Percentiles rank a stretch among this genome's conserved stretches.
These are phyloP conservation scores for Dryas integrifolia DNA, from an alignment of 331 rosid species.

Conservation along the genomic window DNA sequence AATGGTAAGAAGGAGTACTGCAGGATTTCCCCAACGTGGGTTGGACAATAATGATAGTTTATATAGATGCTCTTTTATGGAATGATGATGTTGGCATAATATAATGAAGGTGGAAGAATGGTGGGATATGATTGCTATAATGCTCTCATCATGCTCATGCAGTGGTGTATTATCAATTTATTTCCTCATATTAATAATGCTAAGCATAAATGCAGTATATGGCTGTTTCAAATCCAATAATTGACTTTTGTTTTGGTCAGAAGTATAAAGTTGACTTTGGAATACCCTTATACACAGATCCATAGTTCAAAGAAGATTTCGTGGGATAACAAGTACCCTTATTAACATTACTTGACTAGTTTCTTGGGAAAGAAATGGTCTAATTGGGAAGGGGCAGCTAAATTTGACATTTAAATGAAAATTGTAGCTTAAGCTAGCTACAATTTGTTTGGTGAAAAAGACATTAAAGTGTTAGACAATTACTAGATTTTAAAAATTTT, in stretches of 20 bases:
- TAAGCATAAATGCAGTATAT: too few relatives aligned
- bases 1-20: too few relatives aligned
- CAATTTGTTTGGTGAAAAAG: background rate
- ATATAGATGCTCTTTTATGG: background rate
- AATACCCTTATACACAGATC: background rate
- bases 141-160: too few relatives aligned
- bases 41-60: background rate
- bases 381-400: background rate
- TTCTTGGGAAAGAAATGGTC: background rate
- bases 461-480: too few relatives aligned
- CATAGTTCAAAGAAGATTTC: too few relatives aligned
- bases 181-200: background rate
- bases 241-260: too few relatives aligned
- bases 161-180: too few relatives aligned
- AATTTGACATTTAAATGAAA: too few relatives aligned
- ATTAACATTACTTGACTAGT: background rate
- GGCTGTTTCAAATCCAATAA: too few relatives aligned
- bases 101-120: background rate
- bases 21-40: too few relatives aligned
- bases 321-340: too few relatives aligned
- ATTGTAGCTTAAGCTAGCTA: background rate
- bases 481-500: too few relatives aligned
- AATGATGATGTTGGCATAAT: background rate
- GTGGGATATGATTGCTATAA: background rate
- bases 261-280: background rate